Base-by-base conservation (phyloP, 2,329 filamentous ascomycete species). In the Xylaria sp. region DNA sequence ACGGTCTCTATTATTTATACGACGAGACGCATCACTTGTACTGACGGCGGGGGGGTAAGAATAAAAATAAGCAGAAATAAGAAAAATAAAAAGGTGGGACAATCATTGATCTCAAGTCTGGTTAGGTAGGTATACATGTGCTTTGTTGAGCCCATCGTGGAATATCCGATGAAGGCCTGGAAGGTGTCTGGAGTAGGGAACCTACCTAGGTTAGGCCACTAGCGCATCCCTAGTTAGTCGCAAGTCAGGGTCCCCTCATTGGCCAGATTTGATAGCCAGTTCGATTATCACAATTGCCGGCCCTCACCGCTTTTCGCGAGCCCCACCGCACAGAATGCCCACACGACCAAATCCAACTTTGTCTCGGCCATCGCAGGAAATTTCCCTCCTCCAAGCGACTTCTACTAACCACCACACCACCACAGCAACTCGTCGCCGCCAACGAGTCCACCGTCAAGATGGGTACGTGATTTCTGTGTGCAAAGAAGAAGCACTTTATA, bases 401-500 rank as follows among this genome's bases (percentile, higher is more conserved):
- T 52, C 63, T 68, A 70, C 69, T 71, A 74, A 73, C 72, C 72
- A 70, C 75, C 74, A 74, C n/a, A 77, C 74, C 73, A 76, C 69
- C 74, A 73, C 78, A 72, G 66, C 69, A 77, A 76, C 80, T 75
- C 74, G 76, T 78, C 76, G 74, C 61, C 51, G 67, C 64, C 73
- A 67, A 71, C 59, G 70, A 77, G 76, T 75, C n/a, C 76, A 76
- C 73, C 82, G 82, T 79, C 82, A 85, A 80, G 80, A 87, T 87
- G 84, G 84, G 84, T 87, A 87, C 81, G 84, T 74, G 61, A 84
- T 83, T 77, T 75, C 72, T 74, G 74, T 72, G n/a, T n/a, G n/a
- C n/a, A n/a, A n/a, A n/a, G n/a, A n/a, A n/a, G n/a, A n/a, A n/a
- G n/a, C n/a, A n/a, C n/a, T n/a, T n/a, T n/a, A n/a, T n/a, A n/a